A percentile compares a stretch with the other conserved stretches of the same genome.
Evolutionary conservation across 345 rosid genomes (phyloP).

Genomic region (Garcia nutans): DNA sequence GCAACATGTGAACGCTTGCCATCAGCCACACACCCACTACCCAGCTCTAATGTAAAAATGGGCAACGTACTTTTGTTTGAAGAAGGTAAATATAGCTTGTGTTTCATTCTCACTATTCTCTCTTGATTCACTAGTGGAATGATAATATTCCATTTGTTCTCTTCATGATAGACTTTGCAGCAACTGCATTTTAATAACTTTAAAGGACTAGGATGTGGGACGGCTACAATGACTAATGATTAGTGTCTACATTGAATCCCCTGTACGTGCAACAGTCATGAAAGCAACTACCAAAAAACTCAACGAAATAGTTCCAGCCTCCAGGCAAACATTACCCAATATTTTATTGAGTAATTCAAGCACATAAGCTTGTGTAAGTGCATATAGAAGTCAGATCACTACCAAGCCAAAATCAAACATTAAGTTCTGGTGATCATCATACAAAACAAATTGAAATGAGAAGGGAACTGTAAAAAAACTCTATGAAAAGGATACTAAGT

Average conservation of each 20-base stretch:
- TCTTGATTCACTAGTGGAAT: neutral
- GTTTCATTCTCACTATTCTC: neutral
- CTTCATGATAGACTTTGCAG: slow-evolving; percentile 2
- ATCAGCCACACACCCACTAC: neutral
- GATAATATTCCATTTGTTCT: neutral
- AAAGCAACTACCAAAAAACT: neutral
- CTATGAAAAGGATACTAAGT: neutral
- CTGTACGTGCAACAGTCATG: neutral
- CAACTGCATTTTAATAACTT: neutral
- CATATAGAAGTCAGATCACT: neutral
- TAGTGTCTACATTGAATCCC: neutral
- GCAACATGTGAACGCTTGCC: neutral
- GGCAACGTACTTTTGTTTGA: neutral
- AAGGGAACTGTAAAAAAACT: neutral
- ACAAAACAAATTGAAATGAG: neutral
- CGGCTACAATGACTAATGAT: neutral
- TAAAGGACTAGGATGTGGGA: neutral
- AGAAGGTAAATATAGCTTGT: neutral
- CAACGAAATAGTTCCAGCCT: neutral
- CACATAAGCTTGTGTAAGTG: neutral
- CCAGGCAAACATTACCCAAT: neutral
- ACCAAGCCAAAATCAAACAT: neutral
- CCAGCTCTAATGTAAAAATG: neutral
- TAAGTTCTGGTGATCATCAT: neutral
- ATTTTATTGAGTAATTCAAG: neutral